Conservation (phyloP, 139 green algal species). For the Coelastrella sp. region DNA sequence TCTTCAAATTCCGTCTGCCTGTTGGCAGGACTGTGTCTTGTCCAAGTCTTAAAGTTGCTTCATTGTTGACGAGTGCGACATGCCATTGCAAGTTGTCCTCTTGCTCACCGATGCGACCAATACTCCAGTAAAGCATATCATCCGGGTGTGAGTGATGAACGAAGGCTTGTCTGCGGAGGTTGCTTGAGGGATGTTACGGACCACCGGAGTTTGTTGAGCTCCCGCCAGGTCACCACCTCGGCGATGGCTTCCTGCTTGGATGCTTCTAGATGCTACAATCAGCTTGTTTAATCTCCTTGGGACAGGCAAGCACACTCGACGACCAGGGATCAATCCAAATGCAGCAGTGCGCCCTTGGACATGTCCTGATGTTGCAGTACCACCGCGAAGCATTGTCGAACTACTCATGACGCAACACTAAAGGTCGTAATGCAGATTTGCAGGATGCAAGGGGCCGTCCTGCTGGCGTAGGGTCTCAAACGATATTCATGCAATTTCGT, state of each 20-base stretch:
- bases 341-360: neutral
- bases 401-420: neutral
- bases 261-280: neutral
- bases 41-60: neutral
- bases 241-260: neutral
- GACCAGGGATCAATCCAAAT: no score
- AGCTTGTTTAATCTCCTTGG: no score
- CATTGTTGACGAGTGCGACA: no score
- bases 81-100: no score
- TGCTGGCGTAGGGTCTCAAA: neutral
- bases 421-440: neutral
- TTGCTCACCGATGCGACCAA: neutral
- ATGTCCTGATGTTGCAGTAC: neutral
- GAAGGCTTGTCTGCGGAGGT: neutral
- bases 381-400: neutral
- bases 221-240: neutral
- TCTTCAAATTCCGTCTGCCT: no score
- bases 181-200: neutral
- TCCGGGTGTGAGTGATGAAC: neutral
- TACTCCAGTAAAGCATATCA: constrained; percentile 3
- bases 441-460: neutral
- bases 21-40: neutral
- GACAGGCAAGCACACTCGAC: no score
- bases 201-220: neutral
- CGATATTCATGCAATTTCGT: neutral